Percentiles rank a stretch among this genome's conserved stretches.
These are phyloP conservation scores for Hypoxylon sp. DNA, from an alignment of 2,329 filamentous ascomycete genomes.

Conservation along the genomic window DNA sequence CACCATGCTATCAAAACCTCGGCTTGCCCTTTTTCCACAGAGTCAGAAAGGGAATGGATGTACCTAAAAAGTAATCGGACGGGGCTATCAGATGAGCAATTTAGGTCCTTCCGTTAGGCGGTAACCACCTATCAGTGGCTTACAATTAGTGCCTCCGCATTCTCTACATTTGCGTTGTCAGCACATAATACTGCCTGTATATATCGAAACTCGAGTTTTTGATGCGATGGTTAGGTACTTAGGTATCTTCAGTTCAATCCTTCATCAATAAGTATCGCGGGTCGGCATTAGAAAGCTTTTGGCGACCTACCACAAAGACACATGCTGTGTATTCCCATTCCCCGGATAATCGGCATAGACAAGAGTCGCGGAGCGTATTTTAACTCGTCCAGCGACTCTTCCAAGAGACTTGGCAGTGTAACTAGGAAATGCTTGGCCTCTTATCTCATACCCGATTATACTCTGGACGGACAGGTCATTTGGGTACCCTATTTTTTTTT, in stretches of 20 bases:
- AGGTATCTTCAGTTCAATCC: neutral
- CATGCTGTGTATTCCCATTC: constrained; percentile 27
- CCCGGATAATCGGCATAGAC: constrained; percentile 46
- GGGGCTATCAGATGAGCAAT: no score
- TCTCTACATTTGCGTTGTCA: no score
- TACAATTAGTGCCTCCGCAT: no score
- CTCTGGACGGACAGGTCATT: constrained; percentile 16
- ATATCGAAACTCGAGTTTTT: neutral
- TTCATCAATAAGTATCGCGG: neutral
- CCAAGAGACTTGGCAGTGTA: constrained; percentile 43
- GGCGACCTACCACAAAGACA: constrained; percentile 18
- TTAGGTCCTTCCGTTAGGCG: no score
- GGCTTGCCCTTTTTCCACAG: constrained; percentile 10
- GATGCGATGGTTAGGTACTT: neutral
- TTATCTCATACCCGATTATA: constrained; percentile 11
- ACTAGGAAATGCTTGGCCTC: constrained; percentile 39
- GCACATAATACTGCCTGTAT: no score
- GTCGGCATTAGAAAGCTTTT: neutral
- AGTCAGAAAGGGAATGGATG: no score
- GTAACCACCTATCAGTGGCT: no score
- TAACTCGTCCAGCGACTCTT: constrained; percentile 30
- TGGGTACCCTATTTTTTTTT: constrained; percentile 4
- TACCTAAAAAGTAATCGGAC: no score
- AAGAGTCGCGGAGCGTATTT: constrained; percentile 22
- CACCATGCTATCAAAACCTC: constrained; percentile 11